Evolutionary conservation across 2,329 filamentous ascomycete genomes (phyloP).

Genomic region (Plenodomus lindquistii): DNA sequence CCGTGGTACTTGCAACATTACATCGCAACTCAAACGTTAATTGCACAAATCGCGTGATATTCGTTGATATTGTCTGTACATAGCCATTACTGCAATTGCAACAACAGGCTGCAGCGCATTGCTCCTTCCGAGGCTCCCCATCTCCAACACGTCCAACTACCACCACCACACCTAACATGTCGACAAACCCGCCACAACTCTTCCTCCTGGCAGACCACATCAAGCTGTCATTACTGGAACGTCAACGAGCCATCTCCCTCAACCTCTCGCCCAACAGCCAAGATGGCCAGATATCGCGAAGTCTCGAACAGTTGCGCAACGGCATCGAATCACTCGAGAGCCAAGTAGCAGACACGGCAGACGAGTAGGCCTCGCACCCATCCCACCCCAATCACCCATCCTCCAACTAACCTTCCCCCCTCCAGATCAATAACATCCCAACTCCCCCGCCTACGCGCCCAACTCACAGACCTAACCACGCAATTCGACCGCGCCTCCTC

Average conservation of each 20-base stretch:
- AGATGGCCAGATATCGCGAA: slow-evolving; percentile 86
- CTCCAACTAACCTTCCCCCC: background rate
- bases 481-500: slow-evolving; percentile 72
- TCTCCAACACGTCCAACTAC: slow-evolving; percentile 7
- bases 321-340: slow-evolving; percentile 73
- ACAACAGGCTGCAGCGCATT: background rate
- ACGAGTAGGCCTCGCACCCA: slow-evolving; percentile 51
- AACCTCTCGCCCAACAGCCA: slow-evolving; percentile 78
- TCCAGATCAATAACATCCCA: slow-evolving; percentile 54
- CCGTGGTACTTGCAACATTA: background rate
- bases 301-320: slow-evolving; percentile 81
- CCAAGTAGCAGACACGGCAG: slow-evolving; percentile 62
- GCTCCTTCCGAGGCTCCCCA: background rate
- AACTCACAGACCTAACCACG: slow-evolving; percentile 74
- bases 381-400: background rate
- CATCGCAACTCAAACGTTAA: background rate
- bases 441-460: slow-evolving; percentile 69
- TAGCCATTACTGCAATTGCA: background rate
- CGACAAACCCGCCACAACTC: slow-evolving; percentile 68
- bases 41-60: background rate
- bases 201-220: slow-evolving; percentile 95
- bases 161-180: slow-evolving; percentile 26
- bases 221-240: slow-evolving; percentile 91
- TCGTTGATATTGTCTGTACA: background rate
- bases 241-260: slow-evolving; percentile 80